Base-by-base conservation (phyloP, 2,329 filamentous ascomycete genomes). In the Raffaelea ambrosiae region DNA sequence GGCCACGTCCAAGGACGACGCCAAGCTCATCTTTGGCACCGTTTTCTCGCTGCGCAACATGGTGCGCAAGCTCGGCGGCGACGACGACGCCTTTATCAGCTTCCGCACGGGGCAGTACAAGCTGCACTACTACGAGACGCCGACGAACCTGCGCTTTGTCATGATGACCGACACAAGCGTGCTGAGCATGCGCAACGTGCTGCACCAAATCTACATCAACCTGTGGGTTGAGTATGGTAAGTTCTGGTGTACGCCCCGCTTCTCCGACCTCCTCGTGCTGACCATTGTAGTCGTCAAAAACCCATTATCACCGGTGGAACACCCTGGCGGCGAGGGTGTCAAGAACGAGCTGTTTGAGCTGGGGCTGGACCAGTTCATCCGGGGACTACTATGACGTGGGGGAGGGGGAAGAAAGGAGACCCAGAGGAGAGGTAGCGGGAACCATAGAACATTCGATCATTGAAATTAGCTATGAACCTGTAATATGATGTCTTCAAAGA, bases 161-260 rank as follows among this genome's bases (percentile, higher is more conserved):
- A 88, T 98, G 83, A 75, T 97, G 61, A 97, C 93, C 21, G 93
- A 97, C 68, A 87, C 86, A 35, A 85, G 81, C 56, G 86, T 88
- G 49, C 79, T 86, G 56, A 96, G 89, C 66, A 91, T 98, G 81
- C 81, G 90, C 40, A 88, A 94, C 58, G 91, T 95, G 20, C 69
- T 98, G 60, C 90, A 98, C 64, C 93, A 98, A 74, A 96, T 98
- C 53, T 98, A 96, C 66, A 94, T 96, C 50, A 97, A 95, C 64
- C 78, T 97, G 21, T 98, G 93, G 71, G 91, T 98, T 18, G 93
- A 98, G 70, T 98, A 93, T 60, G 84, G 86, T 88, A 66, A 50
- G 74, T 69, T 22, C 19, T 47, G 21, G 14, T 35, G 18, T 13
- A 23, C 2, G 16, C 11, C 13, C 10, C 19, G 10, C 38, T 3